Base-by-base conservation (phyloP, 2,329 filamentous ascomycete species). In the Hypoxylon sp. region DNA sequence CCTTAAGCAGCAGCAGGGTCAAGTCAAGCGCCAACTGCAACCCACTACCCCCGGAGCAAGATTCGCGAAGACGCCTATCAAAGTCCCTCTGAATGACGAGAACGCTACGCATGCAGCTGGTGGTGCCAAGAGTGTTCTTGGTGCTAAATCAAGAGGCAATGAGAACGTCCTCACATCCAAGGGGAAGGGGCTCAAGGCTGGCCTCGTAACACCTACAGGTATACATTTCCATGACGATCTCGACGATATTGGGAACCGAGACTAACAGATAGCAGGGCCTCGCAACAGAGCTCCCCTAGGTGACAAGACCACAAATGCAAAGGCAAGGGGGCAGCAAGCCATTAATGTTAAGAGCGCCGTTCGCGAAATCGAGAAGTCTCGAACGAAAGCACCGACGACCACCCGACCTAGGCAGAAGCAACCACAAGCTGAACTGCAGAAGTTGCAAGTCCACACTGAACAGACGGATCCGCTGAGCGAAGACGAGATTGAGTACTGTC, bases 261-360 rank as follows among this genome's bases (percentile, higher is more conserved):
- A 51, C 57, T 65, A 64, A 72, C 54, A n/a, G 13, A 37, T 46
- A 54, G 17, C 62, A 91, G 89, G 86, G 62, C 86, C 90, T 56
- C 89, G 90, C 66, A 90, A 85, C 66, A 90, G 95, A 76, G 94
- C 95, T 40, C 92, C 94, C 11, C 84, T 99, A 53, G 95, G 95
- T 35, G 91, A 93, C 85, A 99, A 99, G 82, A 98, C 95, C 1
- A 98, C 96, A 58, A 99, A 99, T 80, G 94, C 93, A 60, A 98
- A 97, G 84, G 88, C 91, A 66, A 89, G 85, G 77, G 86, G 85
- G 55, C 86, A 90, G 72, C 90, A 92, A 70, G 90, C 90, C 3
- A 88, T 88, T 6, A 90, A 88, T 31, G 90, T 87, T 33, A 91
- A 90, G 74, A 83, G 83, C 65, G 83, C 85, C 22, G 84, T 86